A percentile compares a stretch with the other conserved stretches of the same genome.
Evolutionary conservation across 768 basidiomycete species (phyloP).

Genomic region (Mycena capillaripes): DNA sequence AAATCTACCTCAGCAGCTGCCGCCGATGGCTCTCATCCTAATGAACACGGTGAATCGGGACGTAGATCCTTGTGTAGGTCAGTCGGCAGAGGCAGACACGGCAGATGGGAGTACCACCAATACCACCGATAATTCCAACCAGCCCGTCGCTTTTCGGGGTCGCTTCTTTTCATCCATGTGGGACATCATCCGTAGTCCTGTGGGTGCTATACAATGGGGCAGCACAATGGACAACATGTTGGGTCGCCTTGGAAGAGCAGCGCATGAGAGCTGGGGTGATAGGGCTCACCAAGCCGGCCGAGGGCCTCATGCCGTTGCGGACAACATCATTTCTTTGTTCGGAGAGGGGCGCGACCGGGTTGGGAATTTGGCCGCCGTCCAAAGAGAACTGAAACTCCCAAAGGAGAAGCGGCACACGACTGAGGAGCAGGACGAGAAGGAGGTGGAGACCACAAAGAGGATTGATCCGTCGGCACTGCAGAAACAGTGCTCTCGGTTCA

Average conservation of each 20-base stretch:
- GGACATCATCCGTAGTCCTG: background rate
- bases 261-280: background rate
- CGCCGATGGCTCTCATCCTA: background rate
- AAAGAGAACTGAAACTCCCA: background rate
- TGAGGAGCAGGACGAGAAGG: background rate
- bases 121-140: background rate
- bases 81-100: background rate
- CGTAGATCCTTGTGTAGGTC: background rate
- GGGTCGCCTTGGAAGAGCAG: background rate
- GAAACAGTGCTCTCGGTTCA: background rate
- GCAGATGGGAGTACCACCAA: background rate
- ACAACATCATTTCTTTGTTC: background rate
- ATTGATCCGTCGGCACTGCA: background rate
- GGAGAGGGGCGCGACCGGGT: background rate
- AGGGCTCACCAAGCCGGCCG: background rate
- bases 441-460: background rate
- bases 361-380: background rate
- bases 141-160: background rate
- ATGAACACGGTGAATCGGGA: background rate
- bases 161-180: constrained; percentile 1
- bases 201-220: background rate
- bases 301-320: background rate
- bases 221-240: background rate
- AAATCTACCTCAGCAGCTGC: background rate
- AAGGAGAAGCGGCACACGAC: background rate